These are phyloP conservation scores for Plasmodiophora brassicae DNA, from an alignment of 208 protist species.

Conservation along the genomic window DNA sequence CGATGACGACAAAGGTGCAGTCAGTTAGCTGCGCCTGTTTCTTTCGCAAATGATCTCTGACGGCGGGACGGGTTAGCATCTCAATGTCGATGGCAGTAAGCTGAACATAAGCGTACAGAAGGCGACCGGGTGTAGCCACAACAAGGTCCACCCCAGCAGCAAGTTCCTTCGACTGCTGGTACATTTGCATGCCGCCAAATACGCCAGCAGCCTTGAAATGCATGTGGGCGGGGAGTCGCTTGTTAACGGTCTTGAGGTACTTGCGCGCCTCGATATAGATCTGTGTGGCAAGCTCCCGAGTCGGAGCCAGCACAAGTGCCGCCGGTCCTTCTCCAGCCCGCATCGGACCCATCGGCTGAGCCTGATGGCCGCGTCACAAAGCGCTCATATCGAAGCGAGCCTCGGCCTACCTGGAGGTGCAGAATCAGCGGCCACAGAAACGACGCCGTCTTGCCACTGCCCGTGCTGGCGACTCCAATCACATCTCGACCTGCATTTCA, in stretches of 20 bases:
- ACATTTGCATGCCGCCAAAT: conserved; percentile 58
- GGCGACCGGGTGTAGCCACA: conserved; percentile 51
- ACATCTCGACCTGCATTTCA: conserved; percentile 62
- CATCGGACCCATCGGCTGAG: conserved; percentile 52
- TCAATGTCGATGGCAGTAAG: conserved; percentile 87
- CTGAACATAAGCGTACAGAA: conserved; percentile 68
- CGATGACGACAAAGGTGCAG: conserved; percentile 78
- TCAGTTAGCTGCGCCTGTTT: conserved; percentile 61
- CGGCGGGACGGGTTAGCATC: conserved; percentile 78
- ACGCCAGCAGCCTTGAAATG: conserved; percentile 63
- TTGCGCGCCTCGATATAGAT: conserved; percentile 42
- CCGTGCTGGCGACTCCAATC: conserved; percentile 64
- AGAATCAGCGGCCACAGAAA: conserved; percentile 74
- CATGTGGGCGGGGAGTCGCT: conserved; percentile 64
- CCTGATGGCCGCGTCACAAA: conserved; percentile 68
- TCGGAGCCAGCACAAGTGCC: conserved; percentile 70
- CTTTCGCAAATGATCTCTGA: conserved; percentile 73
- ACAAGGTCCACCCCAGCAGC: conserved; percentile 45
- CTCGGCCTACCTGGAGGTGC: background rate
- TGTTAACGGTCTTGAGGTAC: conserved; percentile 60
- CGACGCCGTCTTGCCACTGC: conserved; percentile 74
- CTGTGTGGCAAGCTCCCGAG: conserved; percentile 74
- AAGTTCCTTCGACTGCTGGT: conserved; percentile 50
- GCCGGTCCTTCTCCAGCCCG: conserved; percentile 75
- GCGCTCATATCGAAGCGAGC: conserved; percentile 31